Evolutionary conservation across 2,329 filamentous ascomycete genomes (phyloP).

Genomic region (Diaporthe australafricana): DNA sequence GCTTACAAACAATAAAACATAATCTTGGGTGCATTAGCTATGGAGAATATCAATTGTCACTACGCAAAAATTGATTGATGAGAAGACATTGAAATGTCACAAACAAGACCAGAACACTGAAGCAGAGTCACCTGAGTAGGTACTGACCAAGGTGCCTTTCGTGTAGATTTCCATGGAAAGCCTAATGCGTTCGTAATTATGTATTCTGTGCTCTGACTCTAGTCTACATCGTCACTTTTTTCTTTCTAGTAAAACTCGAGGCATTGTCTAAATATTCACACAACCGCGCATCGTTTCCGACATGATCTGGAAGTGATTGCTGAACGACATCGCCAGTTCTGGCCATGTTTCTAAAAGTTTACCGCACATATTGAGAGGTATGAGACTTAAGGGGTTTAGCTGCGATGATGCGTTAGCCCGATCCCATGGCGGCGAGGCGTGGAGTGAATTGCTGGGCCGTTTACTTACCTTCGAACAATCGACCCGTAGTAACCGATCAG

Average conservation of each 20-base stretch:
- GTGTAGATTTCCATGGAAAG: background rate
- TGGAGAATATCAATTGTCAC: too few species aligned
- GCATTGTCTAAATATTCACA: too few species aligned
- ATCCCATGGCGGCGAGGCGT: background rate
- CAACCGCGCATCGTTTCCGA: background rate
- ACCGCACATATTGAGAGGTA: background rate
- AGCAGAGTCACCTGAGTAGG: too few species aligned
- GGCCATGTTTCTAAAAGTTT: background rate
- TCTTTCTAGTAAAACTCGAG: background rate
- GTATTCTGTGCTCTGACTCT: background rate
- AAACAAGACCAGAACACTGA: too few species aligned
- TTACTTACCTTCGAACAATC: background rate
- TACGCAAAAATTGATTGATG: too few species aligned
- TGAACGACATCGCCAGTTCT: background rate
- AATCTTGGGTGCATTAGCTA: too few species aligned
- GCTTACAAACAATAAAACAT: too few species aligned
- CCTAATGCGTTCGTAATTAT: background rate
- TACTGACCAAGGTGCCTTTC: too few species aligned
- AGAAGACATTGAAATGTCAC: too few species aligned
- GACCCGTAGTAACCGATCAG: background rate
- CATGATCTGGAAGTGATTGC: background rate
- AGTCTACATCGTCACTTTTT: background rate
- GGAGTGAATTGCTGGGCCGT: too few species aligned
- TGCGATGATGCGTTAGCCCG: background rate
- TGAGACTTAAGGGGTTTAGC: background rate